Percentiles rank a stretch among this genome's conserved stretches.
Conservation (phyloP, 768 basidiomycete species). For the Podaxis mareebaensis region DNA sequence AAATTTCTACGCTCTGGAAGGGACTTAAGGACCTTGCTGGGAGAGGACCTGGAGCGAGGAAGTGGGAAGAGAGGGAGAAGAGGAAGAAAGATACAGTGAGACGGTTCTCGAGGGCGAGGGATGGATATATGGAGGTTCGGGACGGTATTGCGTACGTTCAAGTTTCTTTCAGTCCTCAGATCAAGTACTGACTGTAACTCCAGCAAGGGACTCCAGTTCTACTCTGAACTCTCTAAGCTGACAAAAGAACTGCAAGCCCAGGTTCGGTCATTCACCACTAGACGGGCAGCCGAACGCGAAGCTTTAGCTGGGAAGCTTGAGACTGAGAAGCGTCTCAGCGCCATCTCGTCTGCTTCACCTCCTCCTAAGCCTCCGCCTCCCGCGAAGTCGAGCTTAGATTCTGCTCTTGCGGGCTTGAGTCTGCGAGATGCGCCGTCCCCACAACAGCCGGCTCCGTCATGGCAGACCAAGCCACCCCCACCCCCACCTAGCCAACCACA, state of each 20-base stretch:
- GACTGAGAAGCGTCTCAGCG: constrained; percentile 62
- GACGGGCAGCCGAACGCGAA: constrained; percentile 71
- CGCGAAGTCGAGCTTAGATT: constrained; percentile 43
- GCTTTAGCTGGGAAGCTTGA: constrained; percentile 69
- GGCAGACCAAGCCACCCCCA: constrained; percentile 26
- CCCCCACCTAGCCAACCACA: constrained; percentile 25
- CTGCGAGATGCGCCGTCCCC: constrained; percentile 31
- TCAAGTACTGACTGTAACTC: constrained; percentile 14
- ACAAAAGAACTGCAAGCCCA: constrained; percentile 57
- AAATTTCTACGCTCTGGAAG: constrained; percentile 75
- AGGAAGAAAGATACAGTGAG: constrained; percentile 73
- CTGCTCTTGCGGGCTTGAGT: constrained; percentile 59
- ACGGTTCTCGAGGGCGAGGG: constrained; percentile 73
- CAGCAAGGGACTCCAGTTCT: constrained; percentile 90
- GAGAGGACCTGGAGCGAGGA: constrained; percentile 72
- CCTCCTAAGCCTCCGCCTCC: constrained; percentile 51
- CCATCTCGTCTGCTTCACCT: constrained; percentile 45
- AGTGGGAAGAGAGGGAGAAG: constrained; percentile 83
- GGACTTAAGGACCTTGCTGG: constrained; percentile 70
- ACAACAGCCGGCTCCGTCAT: constrained; percentile 26
- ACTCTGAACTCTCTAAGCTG: constrained; percentile 74
- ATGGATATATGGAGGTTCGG: constrained; percentile 84
- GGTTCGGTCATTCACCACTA: constrained; percentile 60
- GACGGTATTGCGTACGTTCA: constrained; percentile 79
- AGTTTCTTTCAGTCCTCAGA: neutral